These are phyloP conservation scores for Vitellaria paradoxa DNA, from an alignment of 179 eudicot genomes.

Conservation along the genomic window DNA sequence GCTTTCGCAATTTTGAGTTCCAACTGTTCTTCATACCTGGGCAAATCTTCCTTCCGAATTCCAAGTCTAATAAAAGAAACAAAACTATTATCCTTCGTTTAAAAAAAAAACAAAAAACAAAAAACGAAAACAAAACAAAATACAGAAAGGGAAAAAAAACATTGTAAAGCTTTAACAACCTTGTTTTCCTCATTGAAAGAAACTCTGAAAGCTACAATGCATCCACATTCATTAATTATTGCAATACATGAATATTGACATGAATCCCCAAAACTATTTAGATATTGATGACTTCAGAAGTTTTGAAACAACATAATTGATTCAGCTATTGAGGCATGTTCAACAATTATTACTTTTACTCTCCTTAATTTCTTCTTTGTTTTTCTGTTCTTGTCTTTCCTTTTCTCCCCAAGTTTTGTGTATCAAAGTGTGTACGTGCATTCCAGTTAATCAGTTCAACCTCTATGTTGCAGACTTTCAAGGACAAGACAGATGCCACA, in stretches of 20 bases:
- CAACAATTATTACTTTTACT: neutral
- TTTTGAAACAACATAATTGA: neutral
- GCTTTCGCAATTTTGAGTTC: conserved; percentile 90
- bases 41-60: conserved; percentile 66
- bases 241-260: neutral
- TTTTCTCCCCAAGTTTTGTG: neutral
- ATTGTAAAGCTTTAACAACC: too few relatives aligned
- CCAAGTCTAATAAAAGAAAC: conserved; percentile 62
- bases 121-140: neutral
- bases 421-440: neutral
- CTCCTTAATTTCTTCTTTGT: neutral
- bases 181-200: neutral
- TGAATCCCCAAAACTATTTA: neutral
- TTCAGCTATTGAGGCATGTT: neutral
- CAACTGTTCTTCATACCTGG: conserved; percentile 80
- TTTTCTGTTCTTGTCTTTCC: neutral
- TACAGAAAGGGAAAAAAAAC: too few relatives aligned
- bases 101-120: neutral
- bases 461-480: neutral
- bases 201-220: neutral
- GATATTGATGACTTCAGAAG: too few relatives aligned
- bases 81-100: neutral
- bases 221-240: neutral
- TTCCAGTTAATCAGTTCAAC: neutral
- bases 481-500: neutral